Conservation (phyloP, 2,329 filamentous ascomycete genomes). For the Colletotrichum plurivorum region DNA sequence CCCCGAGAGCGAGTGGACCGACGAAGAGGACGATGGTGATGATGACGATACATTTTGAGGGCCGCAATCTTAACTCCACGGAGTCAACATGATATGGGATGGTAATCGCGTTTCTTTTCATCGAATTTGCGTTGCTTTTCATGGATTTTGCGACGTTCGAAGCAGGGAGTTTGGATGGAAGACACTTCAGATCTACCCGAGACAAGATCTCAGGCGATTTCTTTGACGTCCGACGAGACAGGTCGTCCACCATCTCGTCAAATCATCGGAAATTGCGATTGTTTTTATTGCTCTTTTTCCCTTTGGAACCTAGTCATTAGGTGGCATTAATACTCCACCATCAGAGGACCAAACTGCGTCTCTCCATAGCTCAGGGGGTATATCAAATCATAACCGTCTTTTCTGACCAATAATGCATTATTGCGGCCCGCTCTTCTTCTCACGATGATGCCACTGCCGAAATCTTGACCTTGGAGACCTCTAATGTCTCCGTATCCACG, state of each 20-base stretch:
- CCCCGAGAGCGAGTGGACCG: neutral
- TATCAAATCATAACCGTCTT: conserved; percentile 33
- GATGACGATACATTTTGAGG: conserved; percentile 1
- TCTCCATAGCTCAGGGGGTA: conserved; percentile 36
- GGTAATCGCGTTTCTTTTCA: neutral
- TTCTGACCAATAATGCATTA: conserved; percentile 13
- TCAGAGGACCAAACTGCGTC: conserved; percentile 1
- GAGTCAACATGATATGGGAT: neutral
- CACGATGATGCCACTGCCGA: conserved; percentile 40
- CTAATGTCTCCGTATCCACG: conserved; percentile 87
- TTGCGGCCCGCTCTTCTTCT: neutral
- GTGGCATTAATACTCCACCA: too few species aligned
- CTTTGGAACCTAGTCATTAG: neutral
- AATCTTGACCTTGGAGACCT: conserved; percentile 79
- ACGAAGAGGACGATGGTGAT: neutral
- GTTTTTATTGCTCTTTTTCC: neutral
- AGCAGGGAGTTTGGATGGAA: too few species aligned
- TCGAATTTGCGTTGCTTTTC: too few species aligned
- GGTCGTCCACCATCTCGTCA: too few species aligned
- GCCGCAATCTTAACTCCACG: neutral
- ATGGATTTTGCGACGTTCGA: too few species aligned
- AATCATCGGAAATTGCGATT: too few species aligned
- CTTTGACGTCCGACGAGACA: too few species aligned
- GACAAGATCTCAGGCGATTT: too few species aligned
- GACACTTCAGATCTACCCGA: too few species aligned